Base-by-base conservation (phyloP, 352 stramenopile species). In the Phytophthora uliginosa region DNA sequence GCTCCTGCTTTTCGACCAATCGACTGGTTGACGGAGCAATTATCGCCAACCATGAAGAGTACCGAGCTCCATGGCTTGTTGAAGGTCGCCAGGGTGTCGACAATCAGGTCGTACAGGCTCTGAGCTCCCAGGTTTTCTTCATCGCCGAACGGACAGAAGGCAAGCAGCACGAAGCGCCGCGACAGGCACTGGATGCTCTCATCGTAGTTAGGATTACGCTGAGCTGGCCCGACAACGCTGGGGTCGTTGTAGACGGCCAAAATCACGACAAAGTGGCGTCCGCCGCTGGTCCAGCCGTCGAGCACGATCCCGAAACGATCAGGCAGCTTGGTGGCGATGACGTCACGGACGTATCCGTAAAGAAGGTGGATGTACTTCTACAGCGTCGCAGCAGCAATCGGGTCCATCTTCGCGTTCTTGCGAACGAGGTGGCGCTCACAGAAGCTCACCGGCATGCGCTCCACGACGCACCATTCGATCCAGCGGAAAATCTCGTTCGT, bases 401-500 rank as follows among this genome's bases (percentile, higher is more conserved):
- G 52, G 3, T 40, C 54, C 54, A 60, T 60, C 33, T 48, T 60
- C 4, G 54, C 31, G 54, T 50, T 50, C 34, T 60, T 33, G 31
- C 54, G n/a, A 18, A 36, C 54, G 8, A 50, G 57, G n/a, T 20
- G 20, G 4, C 58, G 58, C 58, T 55, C 40, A 17, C 38, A 47
- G 13, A 64, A 64, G 9, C 26, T 48, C 17, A 64, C 8, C 1
- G 58, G 24, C 38, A 64, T 40, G 20, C 40, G 5, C 2, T 64
- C 58, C 22, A 54, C 24, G 33, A 60, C 33, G 34, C 31, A 50
- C 33, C 54, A 60, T 18, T 63, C 40, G 4, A 64, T 28, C 40
- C 38, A 64, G 38, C 58, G 58, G 24, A 48, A 42, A 28, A 64
- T 31, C 3, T 64, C 58, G 22, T 24, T 64, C 5, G 58, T 64